Evolutionary conservation across 352 stramenopile species (phyloP), one percentile per base, ranked within the genome.

Genomic region (Thalassiosira ordinaria): DNA sequence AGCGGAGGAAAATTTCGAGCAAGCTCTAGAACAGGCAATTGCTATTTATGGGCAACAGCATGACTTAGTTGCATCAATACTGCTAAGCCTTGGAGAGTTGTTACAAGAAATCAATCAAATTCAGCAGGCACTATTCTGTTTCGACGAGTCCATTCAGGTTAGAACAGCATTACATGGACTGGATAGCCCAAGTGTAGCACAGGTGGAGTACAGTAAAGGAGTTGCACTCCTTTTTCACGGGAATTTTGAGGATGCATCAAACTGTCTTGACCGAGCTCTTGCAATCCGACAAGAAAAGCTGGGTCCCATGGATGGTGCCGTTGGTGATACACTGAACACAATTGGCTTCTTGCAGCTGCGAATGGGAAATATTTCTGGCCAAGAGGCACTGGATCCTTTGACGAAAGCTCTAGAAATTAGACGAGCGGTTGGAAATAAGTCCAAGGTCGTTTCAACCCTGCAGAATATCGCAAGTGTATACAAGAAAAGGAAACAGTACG

Each of bases 301-400:
- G 16, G 80, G 80, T 18, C 18, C 29, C 41, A 39, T 73, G n/a
- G 53, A 87, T 51, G 57, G 61, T 49, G 61, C 68, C 33, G 80
- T 87, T 31, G 80, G 73, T n/a, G 80, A 87, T 55, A 87, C 80
- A n/a, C 53, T 87, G 22, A 87, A 87, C 39, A 87, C 80, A 26
- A 87, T 87, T 60, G 80, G 80, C 9, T 87, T 84, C 27, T 62
- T 83, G n/a, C 57, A 84, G 5, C 52, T 87, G 22, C 64, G 66
- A 46, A 83, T 74, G 60, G 80, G 80, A 44, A 87, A 78, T 49
- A 72, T 87, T 35, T 14, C 44, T 22, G 71, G 67, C 22, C 46
- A 82, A 9, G 57, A 75, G 9, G 74, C 74, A 33, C 62, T 87
- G 16, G 44, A 49, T 26, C 53, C 62, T 31, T 37, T 87, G 20